Conservation (phyloP, 2,329 filamentous ascomycete genomes). For the Neocucurbitaria cava region DNA sequence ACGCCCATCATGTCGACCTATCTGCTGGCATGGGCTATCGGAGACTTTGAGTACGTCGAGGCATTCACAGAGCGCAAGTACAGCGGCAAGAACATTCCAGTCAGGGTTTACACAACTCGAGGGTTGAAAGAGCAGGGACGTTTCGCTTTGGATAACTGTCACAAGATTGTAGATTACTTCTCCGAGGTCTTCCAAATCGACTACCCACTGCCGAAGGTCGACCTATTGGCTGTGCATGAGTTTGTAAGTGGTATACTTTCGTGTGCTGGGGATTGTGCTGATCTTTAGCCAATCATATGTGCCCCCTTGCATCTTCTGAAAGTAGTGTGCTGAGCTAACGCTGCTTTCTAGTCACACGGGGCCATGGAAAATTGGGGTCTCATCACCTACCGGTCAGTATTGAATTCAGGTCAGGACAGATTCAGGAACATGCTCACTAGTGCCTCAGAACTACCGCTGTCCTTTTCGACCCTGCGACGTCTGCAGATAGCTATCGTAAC, state of each 20-base stretch:
- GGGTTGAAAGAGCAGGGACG: slow-evolving; percentile 92
- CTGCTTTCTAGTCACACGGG: slow-evolving; percentile 65
- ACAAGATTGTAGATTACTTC: slow-evolving; percentile 94
- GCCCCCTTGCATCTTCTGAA: slow-evolving; percentile 19
- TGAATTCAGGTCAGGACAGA: background rate
- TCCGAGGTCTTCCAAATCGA: slow-evolving; percentile 90
- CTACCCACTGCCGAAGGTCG: slow-evolving; percentile 91
- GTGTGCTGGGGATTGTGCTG: slow-evolving; percentile 20
- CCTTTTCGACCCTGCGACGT: slow-evolving; percentile 92
- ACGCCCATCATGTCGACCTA: slow-evolving; percentile 97
- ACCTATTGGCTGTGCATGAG: slow-evolving; percentile 93
- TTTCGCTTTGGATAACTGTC: slow-evolving; percentile 88
- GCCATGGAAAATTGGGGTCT: slow-evolving; percentile 99
- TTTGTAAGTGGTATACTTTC: slow-evolving; percentile 67
- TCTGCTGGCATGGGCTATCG: slow-evolving; percentile 91
- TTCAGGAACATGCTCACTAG: slow-evolving; percentile 8
- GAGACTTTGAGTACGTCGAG: slow-evolving; percentile 97
- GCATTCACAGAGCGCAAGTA: slow-evolving; percentile 88
- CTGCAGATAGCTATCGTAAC: slow-evolving; percentile 89
- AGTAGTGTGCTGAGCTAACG: slow-evolving; percentile 51
- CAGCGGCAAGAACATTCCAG: slow-evolving; percentile 87
- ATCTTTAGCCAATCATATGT: slow-evolving; percentile 53
- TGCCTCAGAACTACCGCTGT: slow-evolving; percentile 76
- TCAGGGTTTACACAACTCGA: slow-evolving; percentile 93
- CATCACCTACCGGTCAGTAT: slow-evolving; percentile 79